Percentiles rank a stretch among this genome's conserved stretches.
phyloP scores from a whole-genome alignment of 306 rosid genomes.

The Dryas alaskensis region DNA sequence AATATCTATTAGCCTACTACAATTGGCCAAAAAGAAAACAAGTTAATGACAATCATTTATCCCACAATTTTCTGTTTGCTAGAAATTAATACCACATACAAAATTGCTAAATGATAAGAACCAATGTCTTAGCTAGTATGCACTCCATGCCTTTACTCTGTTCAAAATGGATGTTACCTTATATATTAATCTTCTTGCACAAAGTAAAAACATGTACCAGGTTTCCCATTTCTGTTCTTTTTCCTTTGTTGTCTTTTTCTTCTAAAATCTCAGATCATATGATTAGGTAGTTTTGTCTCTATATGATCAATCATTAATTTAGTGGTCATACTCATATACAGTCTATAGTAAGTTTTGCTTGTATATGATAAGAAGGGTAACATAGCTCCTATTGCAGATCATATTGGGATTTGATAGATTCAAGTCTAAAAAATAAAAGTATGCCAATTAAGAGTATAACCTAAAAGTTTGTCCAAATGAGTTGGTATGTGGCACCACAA shows the following conservation, averaged over 20 bases:
- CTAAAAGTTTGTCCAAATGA: conserved; percentile 81
- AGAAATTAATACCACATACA: neutral
- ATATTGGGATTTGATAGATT: neutral
- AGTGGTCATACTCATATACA: neutral
- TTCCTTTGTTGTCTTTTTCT: neutral
- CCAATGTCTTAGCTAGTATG: neutral
- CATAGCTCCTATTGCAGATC: neutral
- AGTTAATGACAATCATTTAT: too few relatives aligned
- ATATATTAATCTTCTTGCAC: too few relatives aligned
- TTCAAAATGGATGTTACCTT: too few relatives aligned
- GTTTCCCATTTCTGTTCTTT: neutral
- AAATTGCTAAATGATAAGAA: neutral
- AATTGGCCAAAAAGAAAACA: neutral
- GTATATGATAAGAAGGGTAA: neutral
- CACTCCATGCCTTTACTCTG: neutral
- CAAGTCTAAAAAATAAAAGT: neutral
- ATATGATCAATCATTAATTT: neutral
- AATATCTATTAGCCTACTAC: neutral
- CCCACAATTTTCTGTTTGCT: neutral
- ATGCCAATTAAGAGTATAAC: conserved; percentile 37
- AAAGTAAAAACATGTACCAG: neutral
- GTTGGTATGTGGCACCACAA: conserved; percentile 58
- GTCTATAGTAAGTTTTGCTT: neutral
- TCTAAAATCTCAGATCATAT: neutral
- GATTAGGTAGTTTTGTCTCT: neutral